Evolutionary conservation across 2,329 filamentous ascomycete species (phyloP), one percentile per base, ranked within the genome.

Genomic region (Aspergillus fijiensis): DNA sequence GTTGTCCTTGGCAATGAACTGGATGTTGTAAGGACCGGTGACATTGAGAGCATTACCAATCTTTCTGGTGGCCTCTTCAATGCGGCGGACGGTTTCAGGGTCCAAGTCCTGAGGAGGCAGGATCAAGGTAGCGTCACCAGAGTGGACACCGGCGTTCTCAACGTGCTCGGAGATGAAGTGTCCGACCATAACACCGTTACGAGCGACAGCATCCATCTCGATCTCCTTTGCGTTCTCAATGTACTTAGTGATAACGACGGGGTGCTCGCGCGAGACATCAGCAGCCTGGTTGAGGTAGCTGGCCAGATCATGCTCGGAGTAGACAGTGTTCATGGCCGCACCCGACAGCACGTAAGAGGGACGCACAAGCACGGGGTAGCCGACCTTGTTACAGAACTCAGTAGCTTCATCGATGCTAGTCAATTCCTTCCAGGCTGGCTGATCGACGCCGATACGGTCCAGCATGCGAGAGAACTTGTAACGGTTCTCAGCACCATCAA

Each of bases 201-300:
- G 89, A 57, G 94, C 95, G 49, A 99, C 95, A 47, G 95, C 95
- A 70, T 99, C 95, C 95, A 99, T 98, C 79, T 99, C 95, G 65
- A 99, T 98, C 77, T 99, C 95, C 83, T 99, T 98, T 66, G 95
- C 95, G 67, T 96, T 95, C 82, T 99, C 95, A 67, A 99, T 98
- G 80, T 98, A 99, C 81, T 99, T 99, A 62, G 94, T 98, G 72
- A 99, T 98, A 63, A 99, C 95, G 11, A 99, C 95, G 0, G 95
- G 95, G 76, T 98, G 91, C 63, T 98, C 94, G 63, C 91, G 88
- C 5, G 95, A 98, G 51, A 99, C 95, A 66, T 96, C 93, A 6
- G 86, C 91, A 57, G 95, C 95, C 79, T 98, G 94, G 65, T 90
- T 86, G 49, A 99, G 83, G 77, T 96, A 98, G 71, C 84, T 89